Evolutionary conservation across 2,329 filamentous ascomycete species (phyloP), one percentile per base, ranked within the genome.

Genomic region (Phyllosticta ampelicida): DNA sequence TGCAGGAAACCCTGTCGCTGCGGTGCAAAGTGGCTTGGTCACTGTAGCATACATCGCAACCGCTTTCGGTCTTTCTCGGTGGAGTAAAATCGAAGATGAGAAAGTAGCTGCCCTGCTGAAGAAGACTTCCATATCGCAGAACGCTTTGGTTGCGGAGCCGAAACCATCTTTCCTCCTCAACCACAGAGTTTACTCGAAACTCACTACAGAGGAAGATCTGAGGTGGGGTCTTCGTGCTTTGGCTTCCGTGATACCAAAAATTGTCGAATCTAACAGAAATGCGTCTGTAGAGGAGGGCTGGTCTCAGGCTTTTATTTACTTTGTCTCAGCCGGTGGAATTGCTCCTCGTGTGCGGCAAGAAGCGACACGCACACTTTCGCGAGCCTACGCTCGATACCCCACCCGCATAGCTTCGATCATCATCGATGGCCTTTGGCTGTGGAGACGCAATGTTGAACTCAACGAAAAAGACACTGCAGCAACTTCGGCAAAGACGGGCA

Each of bases 141-240:
- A 89, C 64, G 83, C 83, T 10, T 77, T 95, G 60, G 78, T 79
- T 1, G 71, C 85, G 44, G 84, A 86, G n/a, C 85, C 89, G 0
- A 96, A 95, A 69, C 85, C 88, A 13, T 95, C 92, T 0, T 94
- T 95, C 70, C 76, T 97, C 19, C 78, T 97, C 5, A 96, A 89
- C 66, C 81, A 87, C 30, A 86, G 88, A 61, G 83, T 96, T 5
- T 97, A 94, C 72, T 85, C 86, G 44, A 96, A 96, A 68, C 67
- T 96, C 21, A 78, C 80, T 1, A 74, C 78, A 0, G 84, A 86
- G 58, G 87, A 91, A 56, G 94, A 99, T 65, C 76, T 90, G 19
- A 77, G 76, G 56, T 96, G 94, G 89, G 80, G 89, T 55, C 76
- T 85, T 49, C 82, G 84, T 62, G 86, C 90, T 28, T 75, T 97